Evolutionary conservation across 1,284 basidiomycete species (phyloP).

Genomic region (Cryptococcus neoformans): DNA sequence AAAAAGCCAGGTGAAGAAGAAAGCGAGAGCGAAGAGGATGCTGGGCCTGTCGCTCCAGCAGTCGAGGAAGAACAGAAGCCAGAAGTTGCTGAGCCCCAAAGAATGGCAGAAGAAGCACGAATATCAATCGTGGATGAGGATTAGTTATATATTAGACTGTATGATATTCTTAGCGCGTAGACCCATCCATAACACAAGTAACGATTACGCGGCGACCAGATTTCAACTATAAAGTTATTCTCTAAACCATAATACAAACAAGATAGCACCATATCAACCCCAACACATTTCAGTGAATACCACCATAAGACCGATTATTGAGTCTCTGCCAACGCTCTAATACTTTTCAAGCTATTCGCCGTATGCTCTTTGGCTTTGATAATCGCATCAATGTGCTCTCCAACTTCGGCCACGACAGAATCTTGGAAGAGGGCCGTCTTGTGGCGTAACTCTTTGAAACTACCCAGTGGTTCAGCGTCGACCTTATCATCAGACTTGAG

Average conservation of each 20-base stretch:
- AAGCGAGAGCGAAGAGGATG: constrained; percentile 27
- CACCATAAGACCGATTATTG: constrained; percentile 8
- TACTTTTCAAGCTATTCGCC: constrained; percentile 33
- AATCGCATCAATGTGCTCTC: constrained; percentile 40
- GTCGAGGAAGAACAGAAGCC: constrained; percentile 2
- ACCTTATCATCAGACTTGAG: neutral
- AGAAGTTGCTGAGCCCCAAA: constrained; percentile 6
- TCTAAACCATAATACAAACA: too few species aligned
- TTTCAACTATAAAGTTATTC: too few species aligned
- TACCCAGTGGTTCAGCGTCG: constrained; percentile 6
- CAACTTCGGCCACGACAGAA: constrained; percentile 29
- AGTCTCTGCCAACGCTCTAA: constrained; percentile 40
- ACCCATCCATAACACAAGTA: too few species aligned
- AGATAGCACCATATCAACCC: too few species aligned
- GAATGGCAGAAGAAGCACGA: constrained; percentile 22
- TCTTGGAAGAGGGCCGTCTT: constrained; percentile 40
- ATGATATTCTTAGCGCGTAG: neutral
- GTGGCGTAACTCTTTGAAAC: constrained; percentile 41
- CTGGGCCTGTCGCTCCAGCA: constrained; percentile 4
- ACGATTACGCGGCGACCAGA: too few species aligned
- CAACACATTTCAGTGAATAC: too few species aligned
- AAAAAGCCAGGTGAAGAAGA: constrained; percentile 33
- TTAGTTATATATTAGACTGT: constrained; percentile 11
- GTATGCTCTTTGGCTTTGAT: constrained; percentile 45
- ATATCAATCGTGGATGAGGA: constrained; percentile 48